phyloP scores from a whole-genome alignment of 1,284 basidiomycete species.

The Boletus smithii region DNA sequence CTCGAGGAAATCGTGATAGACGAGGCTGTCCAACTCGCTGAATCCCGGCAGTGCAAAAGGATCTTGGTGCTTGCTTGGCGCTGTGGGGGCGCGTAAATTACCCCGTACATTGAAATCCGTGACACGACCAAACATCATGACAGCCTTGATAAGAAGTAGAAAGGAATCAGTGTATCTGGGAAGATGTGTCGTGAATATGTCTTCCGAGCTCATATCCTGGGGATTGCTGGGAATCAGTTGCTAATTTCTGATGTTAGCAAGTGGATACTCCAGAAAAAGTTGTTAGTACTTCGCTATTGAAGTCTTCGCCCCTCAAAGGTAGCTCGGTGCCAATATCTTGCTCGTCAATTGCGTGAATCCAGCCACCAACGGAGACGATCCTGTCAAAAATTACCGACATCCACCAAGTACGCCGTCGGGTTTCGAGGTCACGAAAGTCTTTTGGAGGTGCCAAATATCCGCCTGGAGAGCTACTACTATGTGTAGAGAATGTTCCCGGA shows the following conservation, averaged over 20 bases:
- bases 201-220: constrained; percentile 59
- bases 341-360: constrained; percentile 80
- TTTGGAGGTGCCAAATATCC: constrained; percentile 78
- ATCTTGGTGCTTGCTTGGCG: constrained; percentile 62
- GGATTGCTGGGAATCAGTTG: constrained; percentile 61
- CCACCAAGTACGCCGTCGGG: constrained; percentile 79
- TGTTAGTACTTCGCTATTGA: constrained; percentile 59
- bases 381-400: constrained; percentile 83
- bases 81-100: constrained; percentile 56
- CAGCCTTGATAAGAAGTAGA: constrained; percentile 70
- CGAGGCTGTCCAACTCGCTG: constrained; percentile 61
- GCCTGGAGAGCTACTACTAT: constrained; percentile 61
- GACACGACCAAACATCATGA: constrained; percentile 78
- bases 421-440: constrained; percentile 69
- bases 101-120: constrained; percentile 78
- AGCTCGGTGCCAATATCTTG: constrained; percentile 77
- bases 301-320: constrained; percentile 68
- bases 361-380: constrained; percentile 82
- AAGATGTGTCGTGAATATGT: constrained; percentile 65
- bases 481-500: constrained; percentile 72
- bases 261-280: constrained; percentile 3
- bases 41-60: constrained; percentile 66
- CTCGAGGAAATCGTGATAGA: constrained; percentile 61
- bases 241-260: constrained; percentile 35
- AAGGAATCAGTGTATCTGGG: constrained; percentile 77